Percentiles rank a stretch among this genome's conserved stretches.
phyloP scores from a whole-genome alignment of 2,329 filamentous ascomycete species.

The Knufia fluminis region DNA sequence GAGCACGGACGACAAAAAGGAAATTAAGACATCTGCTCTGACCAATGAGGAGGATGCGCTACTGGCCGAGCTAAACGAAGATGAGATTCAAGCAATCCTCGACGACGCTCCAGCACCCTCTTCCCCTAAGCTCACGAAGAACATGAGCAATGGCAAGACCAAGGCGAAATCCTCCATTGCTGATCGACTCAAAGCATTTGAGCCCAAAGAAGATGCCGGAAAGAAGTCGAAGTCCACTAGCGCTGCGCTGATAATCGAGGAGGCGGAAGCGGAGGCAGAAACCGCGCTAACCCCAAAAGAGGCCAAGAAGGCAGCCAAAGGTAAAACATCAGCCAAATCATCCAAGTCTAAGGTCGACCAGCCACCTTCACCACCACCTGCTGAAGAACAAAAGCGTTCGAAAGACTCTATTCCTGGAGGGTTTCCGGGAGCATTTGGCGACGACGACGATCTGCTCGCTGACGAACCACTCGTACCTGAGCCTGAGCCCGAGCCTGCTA shows the following conservation, averaged over 20 bases:
- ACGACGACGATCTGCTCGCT: conserved; percentile 31
- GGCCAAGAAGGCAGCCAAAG: conserved; percentile 32
- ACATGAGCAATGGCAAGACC: conserved; percentile 33
- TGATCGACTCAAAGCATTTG: conserved; percentile 44
- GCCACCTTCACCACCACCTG: conserved; percentile 21
- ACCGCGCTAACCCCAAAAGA: conserved; percentile 29
- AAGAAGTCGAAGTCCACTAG: conserved; percentile 29
- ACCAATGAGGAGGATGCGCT: conserved; percentile 35
- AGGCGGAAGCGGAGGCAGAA: conserved; percentile 34
- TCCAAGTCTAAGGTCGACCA: conserved; percentile 20
- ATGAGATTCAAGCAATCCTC: conserved; percentile 9
- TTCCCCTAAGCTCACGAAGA: conserved; percentile 35
- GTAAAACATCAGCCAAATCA: conserved; percentile 28
- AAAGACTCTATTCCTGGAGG: conserved; percentile 46
- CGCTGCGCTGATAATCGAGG: conserved; percentile 30
- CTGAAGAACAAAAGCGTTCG: conserved; percentile 27
- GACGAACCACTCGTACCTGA: conserved; percentile 18
- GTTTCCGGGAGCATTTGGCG: conserved; percentile 46
- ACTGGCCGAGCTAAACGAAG: conserved; percentile 19
- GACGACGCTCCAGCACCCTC: conserved; percentile 19
- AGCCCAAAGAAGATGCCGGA: conserved; percentile 33
- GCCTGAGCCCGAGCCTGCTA: conserved; percentile 24
- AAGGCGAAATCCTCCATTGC: conserved; percentile 39
- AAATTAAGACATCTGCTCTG: conserved; percentile 35
- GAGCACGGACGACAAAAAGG: conserved; percentile 31